A percentile compares a stretch with the other conserved stretches of the same genome.
phyloP scores from a whole-genome alignment of 371 early-diverging fungal species.

The Hamiltosporidium tvaerminnensis region DNA sequence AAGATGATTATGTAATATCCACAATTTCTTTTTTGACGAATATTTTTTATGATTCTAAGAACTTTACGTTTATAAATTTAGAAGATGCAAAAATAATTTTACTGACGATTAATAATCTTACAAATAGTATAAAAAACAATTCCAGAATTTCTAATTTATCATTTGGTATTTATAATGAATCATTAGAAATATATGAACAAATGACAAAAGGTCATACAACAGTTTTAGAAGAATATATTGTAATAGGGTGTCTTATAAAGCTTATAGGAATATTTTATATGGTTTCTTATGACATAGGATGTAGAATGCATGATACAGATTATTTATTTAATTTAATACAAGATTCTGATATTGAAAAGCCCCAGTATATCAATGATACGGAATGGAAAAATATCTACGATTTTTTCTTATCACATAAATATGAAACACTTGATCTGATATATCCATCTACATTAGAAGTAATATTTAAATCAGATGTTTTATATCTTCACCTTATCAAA shows the following conservation, averaged over 20 bases:
- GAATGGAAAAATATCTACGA: neutral
- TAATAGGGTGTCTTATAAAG: neutral
- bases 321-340: neutral
- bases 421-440: neutral
- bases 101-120: neutral
- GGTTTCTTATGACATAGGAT: neutral
- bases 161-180: neutral
- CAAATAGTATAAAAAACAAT: neutral
- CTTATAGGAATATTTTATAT: neutral
- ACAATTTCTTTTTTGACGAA: slow-evolving; percentile 19
- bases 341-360: neutral
- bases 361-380: neutral
- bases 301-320: neutral
- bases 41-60: slow-evolving; percentile 9
- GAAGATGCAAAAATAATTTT: neutral
- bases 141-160: neutral
- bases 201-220: neutral
- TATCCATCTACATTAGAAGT: neutral
- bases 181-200: neutral
- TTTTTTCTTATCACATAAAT: neutral
- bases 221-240: neutral
- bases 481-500: neutral
- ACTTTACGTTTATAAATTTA: neutral
- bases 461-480: neutral
- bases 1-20: slow-evolving; percentile 11